Percentiles rank a stretch among this genome's conserved stretches.
Evolutionary conservation across 768 basidiomycete species (phyloP).

Genomic region (Mycena leptocephala): DNA sequence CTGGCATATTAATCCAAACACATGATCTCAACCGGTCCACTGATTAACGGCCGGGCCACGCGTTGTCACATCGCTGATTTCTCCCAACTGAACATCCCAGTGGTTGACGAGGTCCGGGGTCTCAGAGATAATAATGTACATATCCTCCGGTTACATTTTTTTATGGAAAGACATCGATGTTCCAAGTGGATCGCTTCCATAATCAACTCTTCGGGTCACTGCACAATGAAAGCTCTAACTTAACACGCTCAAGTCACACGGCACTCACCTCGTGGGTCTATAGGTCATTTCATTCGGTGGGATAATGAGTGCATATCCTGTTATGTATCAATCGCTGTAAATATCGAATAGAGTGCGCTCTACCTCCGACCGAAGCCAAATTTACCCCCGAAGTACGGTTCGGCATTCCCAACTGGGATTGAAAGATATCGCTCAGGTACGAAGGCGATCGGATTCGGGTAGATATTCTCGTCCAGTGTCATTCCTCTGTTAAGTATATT

Average conservation of each 20-base stretch:
- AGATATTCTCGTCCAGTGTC: slow-evolving; percentile 42
- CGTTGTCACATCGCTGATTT: not conserved
- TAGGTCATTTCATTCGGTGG: no score
- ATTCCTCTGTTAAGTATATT: slow-evolving; percentile 40
- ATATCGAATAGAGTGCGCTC: no score
- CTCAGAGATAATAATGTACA: not conserved
- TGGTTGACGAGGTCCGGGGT: not conserved
- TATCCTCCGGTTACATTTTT: no score
- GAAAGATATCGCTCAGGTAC: slow-evolving; percentile 46
- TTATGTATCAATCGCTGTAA: no score
- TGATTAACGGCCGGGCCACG: not conserved
- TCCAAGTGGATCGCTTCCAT: no score
- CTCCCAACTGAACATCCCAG: not conserved
- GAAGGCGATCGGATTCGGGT: slow-evolving; percentile 43
- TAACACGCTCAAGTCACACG: no score
- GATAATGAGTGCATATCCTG: no score
- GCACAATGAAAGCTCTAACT: no score
- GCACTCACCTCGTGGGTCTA: no score
- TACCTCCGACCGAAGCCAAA: slow-evolving; percentile 51
- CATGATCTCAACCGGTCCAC: not conserved
- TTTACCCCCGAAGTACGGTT: slow-evolving; percentile 40
- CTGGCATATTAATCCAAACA: not conserved
- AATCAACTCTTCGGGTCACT: no score
- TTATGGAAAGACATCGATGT: no score
- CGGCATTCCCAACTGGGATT: slow-evolving; percentile 38